Evolutionary conservation across 768 basidiomycete genomes (phyloP), one percentile per base, ranked within the genome.

Genomic region (Naganishia onofrii): DNA sequence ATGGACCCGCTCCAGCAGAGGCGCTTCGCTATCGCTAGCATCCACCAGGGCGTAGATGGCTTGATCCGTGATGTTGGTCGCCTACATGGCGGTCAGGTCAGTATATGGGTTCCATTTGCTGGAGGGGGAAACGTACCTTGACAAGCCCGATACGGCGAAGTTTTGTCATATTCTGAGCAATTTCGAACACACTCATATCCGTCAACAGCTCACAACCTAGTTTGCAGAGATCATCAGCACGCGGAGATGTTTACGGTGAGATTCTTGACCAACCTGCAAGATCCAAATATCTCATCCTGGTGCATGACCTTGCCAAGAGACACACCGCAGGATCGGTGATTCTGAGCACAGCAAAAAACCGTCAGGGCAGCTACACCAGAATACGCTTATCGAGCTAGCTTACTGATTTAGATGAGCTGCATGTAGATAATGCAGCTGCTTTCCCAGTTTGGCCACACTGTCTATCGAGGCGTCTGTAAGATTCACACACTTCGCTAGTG

Each of bases 111-210:
- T 21, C 0, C 42, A 31, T 34, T 34, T 1, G 15, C 3, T 31
- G 42, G 23, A 23, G 13, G 32, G 34, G 31, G 15, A 9, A 2
- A 72, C 81, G 44, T 10, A 81, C 93, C 70, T 94, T 88, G 52
- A 98, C 96, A 42, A 99, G 88, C 60, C 96, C 96, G 72, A 99
- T 90, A 2, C 96, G 88, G 42, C 93, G 89, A 70, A 99, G 86
- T 75, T 97, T 95, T 9, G 90, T 90, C 58, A 98, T 84, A 53
- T 82, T 79, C 48, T 85, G 85, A 1, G 94, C 88, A 46, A 99
- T 84, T 80, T 97, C 95, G 75, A 92, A 89, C 10, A 98, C 92
- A 64, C 91, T 91, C 86, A 92, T 88, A 79, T 99, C 95, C 29
- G 95, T 95, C 57, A 99, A 83, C 44, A 87, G 85, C 3, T 86